Base-by-base conservation (phyloP, 2,329 filamentous ascomycete genomes). In the Ophiostoma ulmi region DNA sequence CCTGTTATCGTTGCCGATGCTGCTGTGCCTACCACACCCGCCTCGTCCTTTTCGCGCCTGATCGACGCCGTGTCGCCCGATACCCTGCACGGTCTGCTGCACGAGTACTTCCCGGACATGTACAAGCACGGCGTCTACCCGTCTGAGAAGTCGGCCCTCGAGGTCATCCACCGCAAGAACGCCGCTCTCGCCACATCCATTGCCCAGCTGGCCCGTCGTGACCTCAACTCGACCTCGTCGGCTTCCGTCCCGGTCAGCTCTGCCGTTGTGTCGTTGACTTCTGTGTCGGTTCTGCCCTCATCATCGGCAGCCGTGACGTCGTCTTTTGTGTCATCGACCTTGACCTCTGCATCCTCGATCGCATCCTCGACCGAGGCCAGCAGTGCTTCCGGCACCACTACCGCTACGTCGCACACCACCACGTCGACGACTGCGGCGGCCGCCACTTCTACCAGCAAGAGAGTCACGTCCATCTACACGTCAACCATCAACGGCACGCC, bases 91-190 rank as follows among this genome's bases (percentile, higher is more conserved):
- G 84, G 85, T 66, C 86, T 91, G 69, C 82, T 93, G 41, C 88
- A 91, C 78, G 81, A 84, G 73, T 84, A 88, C 75, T 82, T 89
- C 70, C 85, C 86, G 65, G 83, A 84, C 67, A 86, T 87, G 76
- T 92, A 89, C 79, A 85, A 88, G 77, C 86, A 91, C 76, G 90
- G 90, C 72, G 84, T 91, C 70, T 91, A 89, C 78, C 83, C 86
- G 73, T 86, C 87, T 73, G 89, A 91, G 76, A 84, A 83, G 74
- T 82, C 84, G 13, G 89, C 88, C 36, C 82, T 91, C 70, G 86
- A 90, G 77, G 86, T 85, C 44, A 83, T 91, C 38, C 85, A 88
- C 79, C 81, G 82, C 63, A 84, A 85, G 73, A 85, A 91, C 76
- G 84, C 87, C 31, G 82, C 84, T 52, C 81, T 91, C 52, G 88